These are phyloP conservation scores for Dendrocalamus latiflorus DNA, from an alignment of 202 grass and related monocot genomes.

Conservation along the genomic window DNA sequence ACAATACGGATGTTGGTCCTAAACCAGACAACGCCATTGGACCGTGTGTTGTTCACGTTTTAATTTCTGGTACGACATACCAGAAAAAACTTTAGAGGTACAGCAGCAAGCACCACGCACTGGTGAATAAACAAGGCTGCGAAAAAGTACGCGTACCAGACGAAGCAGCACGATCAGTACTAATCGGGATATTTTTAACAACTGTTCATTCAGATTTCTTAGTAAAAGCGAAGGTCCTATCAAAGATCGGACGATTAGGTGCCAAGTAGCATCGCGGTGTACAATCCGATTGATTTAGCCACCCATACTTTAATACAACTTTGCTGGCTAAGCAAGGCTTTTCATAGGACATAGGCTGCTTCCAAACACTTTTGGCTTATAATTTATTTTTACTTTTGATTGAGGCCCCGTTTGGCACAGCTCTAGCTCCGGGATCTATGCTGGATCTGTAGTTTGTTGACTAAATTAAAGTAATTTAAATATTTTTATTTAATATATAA, in stretches of 20 bases:
- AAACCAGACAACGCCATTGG: not conserved
- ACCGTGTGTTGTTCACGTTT: not conserved
- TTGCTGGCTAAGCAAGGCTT: not conserved
- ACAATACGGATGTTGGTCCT: not conserved
- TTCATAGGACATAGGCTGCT: not conserved
- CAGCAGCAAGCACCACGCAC: slow-evolving; percentile 2
- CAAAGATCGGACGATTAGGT: slow-evolving; percentile 13
- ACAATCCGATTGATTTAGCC: not conserved
- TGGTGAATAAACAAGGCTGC: not conserved
- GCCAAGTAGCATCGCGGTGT: slow-evolving; percentile 18
- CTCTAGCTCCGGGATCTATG: no score
- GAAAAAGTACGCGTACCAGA: not conserved
- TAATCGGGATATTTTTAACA: not conserved
- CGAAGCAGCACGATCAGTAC: not conserved
- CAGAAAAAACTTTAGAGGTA: not conserved
- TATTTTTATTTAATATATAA: no score
- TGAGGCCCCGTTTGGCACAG: no score
- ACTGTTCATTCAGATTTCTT: not conserved
- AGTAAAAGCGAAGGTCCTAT: not conserved
- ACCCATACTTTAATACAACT: slow-evolving; percentile 6
- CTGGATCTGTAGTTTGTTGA: no score
- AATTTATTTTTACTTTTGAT: no score
- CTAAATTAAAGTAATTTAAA: no score
- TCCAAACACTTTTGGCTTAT: no score
- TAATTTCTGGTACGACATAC: not conserved